Evolutionary conservation across 306 rosid species (phyloP).

Genomic region (Rosa chinensis): DNA sequence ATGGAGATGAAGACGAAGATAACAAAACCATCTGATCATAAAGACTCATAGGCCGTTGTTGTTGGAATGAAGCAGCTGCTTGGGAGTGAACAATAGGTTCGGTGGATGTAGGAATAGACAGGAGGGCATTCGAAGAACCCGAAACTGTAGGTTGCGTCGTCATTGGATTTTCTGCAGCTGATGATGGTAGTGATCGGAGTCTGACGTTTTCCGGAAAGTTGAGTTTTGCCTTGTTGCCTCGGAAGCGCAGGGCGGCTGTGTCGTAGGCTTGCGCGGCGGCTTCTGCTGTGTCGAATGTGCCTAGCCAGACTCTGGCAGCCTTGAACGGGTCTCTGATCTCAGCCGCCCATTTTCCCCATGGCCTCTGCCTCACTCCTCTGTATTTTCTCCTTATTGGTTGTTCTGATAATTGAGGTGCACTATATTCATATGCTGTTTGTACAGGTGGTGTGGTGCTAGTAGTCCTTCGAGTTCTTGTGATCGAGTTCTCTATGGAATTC

Average conservation of each 20-base stretch:
- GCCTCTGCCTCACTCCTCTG: constrained; percentile 55
- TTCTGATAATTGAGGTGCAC: constrained; percentile 11
- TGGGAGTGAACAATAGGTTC: constrained; percentile 46
- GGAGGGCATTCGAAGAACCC: constrained; percentile 26
- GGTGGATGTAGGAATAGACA: constrained; percentile 41
- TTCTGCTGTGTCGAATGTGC: constrained; percentile 51
- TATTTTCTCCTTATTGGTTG: constrained; percentile 38
- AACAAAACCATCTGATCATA: constrained; percentile 32
- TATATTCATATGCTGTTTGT: constrained; percentile 31
- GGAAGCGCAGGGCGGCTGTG: constrained; percentile 47
- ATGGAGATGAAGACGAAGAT: constrained; percentile 15
- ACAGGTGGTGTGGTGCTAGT: neutral
- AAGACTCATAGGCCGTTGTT: constrained; percentile 18
- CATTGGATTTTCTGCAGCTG: constrained; percentile 3
- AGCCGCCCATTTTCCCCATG: constrained; percentile 61
- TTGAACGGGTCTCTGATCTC: constrained; percentile 50
- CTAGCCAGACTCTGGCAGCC: constrained; percentile 53
- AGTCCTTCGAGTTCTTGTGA: neutral
- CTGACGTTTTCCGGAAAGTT: constrained; percentile 54
- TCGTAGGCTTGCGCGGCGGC: constrained; percentile 50
- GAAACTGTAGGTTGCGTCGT: constrained; percentile 17
- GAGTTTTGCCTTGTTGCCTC: constrained; percentile 54
- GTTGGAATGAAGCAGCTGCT: constrained; percentile 17
- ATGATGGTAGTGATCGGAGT: constrained; percentile 19
- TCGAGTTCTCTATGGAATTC: neutral